Percentiles rank a stretch among this genome's conserved stretches.
These are phyloP conservation scores for Carex sylvatica DNA, from an alignment of 202 grass and related monocot genomes.

Conservation along the genomic window DNA sequence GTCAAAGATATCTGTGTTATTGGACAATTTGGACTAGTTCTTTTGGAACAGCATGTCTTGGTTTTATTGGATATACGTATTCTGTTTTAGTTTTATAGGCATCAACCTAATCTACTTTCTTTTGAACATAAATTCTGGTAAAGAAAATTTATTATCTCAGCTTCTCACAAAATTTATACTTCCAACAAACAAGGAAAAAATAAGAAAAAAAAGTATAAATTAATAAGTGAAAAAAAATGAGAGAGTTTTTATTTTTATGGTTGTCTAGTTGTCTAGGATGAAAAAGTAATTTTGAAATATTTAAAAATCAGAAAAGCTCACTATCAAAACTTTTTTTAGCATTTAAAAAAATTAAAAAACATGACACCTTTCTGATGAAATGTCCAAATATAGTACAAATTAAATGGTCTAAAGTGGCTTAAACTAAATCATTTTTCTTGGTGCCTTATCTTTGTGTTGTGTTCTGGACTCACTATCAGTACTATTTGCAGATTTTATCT, in stretches of 20 bases:
- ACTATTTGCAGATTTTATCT: no score
- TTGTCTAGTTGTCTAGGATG: background rate
- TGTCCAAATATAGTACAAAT: no score
- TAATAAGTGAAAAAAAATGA: background rate
- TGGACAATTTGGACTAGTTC: background rate
- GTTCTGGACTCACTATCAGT: no score
- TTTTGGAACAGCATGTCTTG: background rate
- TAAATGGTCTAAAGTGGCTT: no score
- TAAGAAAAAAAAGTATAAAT: background rate
- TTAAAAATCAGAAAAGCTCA: background rate
- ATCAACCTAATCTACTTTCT: no score
- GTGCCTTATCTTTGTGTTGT: no score
- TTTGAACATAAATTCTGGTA: no score
- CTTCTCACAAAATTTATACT: background rate
- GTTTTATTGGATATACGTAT: background rate
- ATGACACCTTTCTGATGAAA: no score
- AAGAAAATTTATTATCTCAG: no score
- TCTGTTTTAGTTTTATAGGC: background rate
- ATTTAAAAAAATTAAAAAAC: no score
- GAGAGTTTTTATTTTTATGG: background rate
- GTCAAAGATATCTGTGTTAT: background rate
- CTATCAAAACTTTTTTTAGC: no score
- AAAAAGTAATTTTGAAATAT: background rate
- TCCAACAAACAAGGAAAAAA: background rate
- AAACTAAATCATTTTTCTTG: no score